phyloP scores from a whole-genome alignment of 1,139 yeast genomes.

The Blastobotrys elegans region DNA sequence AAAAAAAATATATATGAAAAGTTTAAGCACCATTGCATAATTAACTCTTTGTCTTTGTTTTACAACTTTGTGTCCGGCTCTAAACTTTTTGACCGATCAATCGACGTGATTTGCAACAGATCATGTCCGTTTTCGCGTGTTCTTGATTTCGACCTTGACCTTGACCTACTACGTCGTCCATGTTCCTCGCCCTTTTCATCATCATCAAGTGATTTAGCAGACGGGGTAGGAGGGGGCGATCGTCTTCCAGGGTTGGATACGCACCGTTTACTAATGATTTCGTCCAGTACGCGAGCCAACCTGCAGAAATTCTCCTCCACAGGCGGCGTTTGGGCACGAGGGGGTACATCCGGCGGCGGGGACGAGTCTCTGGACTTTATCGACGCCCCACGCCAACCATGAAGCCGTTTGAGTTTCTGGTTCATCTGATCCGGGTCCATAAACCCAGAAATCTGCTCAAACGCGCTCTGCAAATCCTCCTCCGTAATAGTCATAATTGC shows the following conservation, averaged over 20 bases:
- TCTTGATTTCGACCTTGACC: no score
- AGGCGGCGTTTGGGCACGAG: conserved; percentile 1
- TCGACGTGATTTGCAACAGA: background rate
- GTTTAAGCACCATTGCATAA: no score
- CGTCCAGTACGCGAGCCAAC: conserved; percentile 10
- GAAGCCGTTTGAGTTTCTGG: conserved; percentile 27
- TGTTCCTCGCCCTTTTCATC: background rate
- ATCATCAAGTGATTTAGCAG: background rate
- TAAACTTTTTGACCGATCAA: conserved; percentile 6
- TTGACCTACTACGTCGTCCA: conserved; percentile 10
- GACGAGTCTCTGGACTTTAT: conserved; percentile 9
- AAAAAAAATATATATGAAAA: no score
- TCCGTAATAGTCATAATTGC: conserved; percentile 35
- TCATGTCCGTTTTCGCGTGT: background rate
- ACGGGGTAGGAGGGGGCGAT: background rate
- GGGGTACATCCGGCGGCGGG: background rate
- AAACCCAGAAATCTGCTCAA: conserved; percentile 32
- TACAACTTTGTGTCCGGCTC: conserved; percentile 2
- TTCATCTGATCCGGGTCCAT: conserved; percentile 28
- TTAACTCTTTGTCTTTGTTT: no score
- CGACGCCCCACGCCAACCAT: conserved; percentile 30
- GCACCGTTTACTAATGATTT: conserved; percentile 7
- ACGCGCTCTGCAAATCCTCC: conserved; percentile 37
- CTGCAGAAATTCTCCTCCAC: background rate
- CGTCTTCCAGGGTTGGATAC: conserved; percentile 7